phyloP scores from a whole-genome alignment of 768 basidiomycete species.

The Termitomyces sp. region DNA sequence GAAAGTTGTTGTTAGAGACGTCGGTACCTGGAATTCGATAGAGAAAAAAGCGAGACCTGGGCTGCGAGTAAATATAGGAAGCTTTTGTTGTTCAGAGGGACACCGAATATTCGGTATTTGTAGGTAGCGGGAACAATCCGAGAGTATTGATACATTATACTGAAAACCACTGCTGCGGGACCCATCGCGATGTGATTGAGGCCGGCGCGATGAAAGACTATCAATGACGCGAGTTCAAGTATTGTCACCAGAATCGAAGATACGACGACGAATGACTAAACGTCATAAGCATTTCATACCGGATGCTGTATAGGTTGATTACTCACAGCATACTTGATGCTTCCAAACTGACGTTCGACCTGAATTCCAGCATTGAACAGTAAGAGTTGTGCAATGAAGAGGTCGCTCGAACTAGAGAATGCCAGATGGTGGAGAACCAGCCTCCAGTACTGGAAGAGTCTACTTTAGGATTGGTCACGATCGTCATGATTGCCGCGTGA shows the following conservation, averaged over 20 bases:
- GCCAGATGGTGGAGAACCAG: slow-evolving; percentile 69
- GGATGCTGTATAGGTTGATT: not conserved
- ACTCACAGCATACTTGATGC: slow-evolving; percentile 81
- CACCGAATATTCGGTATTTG: slow-evolving; percentile 70
- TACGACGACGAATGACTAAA: slow-evolving; percentile 77
- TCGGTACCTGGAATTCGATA: not conserved
- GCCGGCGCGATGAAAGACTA: slow-evolving; percentile 63
- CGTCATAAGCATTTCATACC: slow-evolving; percentile 7
- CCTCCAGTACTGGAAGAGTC: slow-evolving; percentile 75
- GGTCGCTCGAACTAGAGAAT: slow-evolving; percentile 82
- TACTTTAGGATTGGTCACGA: slow-evolving; percentile 30
- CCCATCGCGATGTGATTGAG: slow-evolving; percentile 77
- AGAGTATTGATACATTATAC: slow-evolving; percentile 79
- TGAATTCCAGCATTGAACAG: slow-evolving; percentile 68
- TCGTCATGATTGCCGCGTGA: slow-evolving; percentile 7
- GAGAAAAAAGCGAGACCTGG: slow-evolving; percentile 49
- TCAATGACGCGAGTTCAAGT: slow-evolving; percentile 61
- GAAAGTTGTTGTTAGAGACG: not conserved
- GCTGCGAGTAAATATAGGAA: slow-evolving; percentile 68
- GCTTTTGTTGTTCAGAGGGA: slow-evolving; percentile 74
- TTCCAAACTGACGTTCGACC: slow-evolving; percentile 85
- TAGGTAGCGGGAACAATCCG: slow-evolving; percentile 77
- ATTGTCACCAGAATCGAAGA: slow-evolving; percentile 64
- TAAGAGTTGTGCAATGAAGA: slow-evolving; percentile 72
- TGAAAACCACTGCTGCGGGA: slow-evolving; percentile 73